Percentiles rank a stretch among this genome's conserved stretches.
phyloP scores from a whole-genome alignment of 2,329 filamentous ascomycete species.

The Colletotrichum incanum region DNA sequence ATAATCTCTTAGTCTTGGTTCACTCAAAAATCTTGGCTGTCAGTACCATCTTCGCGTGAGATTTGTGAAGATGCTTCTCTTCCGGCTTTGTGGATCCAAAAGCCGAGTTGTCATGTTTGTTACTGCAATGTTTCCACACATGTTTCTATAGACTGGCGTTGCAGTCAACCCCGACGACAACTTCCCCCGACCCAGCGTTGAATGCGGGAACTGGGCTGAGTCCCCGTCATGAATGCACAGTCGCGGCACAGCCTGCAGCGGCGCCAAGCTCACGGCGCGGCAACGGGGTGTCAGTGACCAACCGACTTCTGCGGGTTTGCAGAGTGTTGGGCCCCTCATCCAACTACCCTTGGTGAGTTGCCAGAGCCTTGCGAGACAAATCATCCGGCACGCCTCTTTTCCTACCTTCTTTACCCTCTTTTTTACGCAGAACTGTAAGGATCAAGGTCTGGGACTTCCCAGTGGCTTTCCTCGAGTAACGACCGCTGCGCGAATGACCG shows the following conservation, averaged over 20 bases:
- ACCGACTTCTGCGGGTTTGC: neutral
- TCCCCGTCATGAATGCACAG: neutral
- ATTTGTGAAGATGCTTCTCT: no score
- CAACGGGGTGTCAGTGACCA: neutral
- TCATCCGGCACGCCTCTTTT: neutral
- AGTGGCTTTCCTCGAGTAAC: neutral
- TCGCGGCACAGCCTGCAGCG: neutral
- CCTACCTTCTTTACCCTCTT: neutral
- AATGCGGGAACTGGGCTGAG: neutral
- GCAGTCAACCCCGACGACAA: no score
- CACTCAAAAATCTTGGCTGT: neutral
- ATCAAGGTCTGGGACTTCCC: neutral
- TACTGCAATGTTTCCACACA: neutral
- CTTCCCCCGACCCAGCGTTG: neutral
- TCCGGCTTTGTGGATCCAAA: neutral
- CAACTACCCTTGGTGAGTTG: neutral
- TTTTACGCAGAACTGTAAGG: neutral
- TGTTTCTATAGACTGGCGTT: neutral
- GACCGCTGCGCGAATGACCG: neutral
- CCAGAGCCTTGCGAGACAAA: neutral
- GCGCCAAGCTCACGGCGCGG: neutral
- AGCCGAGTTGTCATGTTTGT: neutral
- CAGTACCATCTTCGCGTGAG: neutral
- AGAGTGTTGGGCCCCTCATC: neutral
- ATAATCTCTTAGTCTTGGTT: neutral